Conservation (phyloP, 2,329 filamentous ascomycete genomes). For the Fusarium annulatum region DNA sequence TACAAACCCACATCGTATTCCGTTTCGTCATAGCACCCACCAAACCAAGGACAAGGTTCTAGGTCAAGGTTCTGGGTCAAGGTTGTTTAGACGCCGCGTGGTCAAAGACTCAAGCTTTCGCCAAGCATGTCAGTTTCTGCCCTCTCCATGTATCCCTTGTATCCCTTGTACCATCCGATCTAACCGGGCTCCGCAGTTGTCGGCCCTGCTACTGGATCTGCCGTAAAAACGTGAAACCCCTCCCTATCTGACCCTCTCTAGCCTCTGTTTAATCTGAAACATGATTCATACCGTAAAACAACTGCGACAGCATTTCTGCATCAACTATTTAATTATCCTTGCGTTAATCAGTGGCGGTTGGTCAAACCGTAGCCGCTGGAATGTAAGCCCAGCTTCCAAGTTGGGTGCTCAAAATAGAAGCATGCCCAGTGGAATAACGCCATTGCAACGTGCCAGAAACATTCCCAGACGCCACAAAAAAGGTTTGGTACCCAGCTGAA, state of each 20-base stretch:
- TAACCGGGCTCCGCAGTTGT: conserved; percentile 7
- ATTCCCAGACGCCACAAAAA: not conserved
- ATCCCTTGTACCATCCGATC: conserved; percentile 24
- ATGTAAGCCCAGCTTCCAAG: not conserved
- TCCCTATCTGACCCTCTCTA: not conserved
- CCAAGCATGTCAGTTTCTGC: conserved; percentile 21
- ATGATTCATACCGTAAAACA: conserved; percentile 8
- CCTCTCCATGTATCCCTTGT: not conserved
- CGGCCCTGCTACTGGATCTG: not conserved
- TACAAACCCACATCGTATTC: not conserved
- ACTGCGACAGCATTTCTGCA: not conserved
- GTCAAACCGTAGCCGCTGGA: not conserved
- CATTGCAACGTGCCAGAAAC: not conserved
- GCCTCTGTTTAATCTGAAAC: conserved; percentile 4
- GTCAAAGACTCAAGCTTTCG: conserved; percentile 27
- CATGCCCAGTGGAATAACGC: not conserved
- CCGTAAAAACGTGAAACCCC: conserved; percentile 16
- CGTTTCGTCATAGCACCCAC: conserved; percentile 9
- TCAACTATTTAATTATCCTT: not conserved
- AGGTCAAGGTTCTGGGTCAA: not conserved
- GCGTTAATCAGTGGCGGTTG: not conserved
- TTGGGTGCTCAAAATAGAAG: not conserved
- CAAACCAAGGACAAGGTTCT: not conserved
- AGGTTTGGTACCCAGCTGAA: not conserved
- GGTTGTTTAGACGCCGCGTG: conserved; percentile 1